Base-by-base conservation (phyloP, 2,329 filamentous ascomycete genomes). In the Arthrobotrys megalospora region DNA sequence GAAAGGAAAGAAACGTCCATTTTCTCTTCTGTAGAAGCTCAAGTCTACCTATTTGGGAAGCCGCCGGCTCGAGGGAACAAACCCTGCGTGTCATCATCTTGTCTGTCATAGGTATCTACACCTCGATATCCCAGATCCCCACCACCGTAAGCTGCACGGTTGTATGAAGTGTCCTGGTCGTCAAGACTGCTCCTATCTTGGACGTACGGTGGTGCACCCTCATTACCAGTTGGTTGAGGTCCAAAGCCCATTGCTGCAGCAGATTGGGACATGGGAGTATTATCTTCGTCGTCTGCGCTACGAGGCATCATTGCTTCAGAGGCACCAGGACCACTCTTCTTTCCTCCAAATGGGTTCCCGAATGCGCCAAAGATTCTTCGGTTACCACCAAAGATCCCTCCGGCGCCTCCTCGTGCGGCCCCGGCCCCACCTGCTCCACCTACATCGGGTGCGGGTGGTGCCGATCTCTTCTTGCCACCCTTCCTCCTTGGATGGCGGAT, bases 111-210 rank as follows among this genome's bases (percentile, higher is more conserved):
- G 53, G 52, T 72, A 38, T 71, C 67, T 21, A 78, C 75, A 11
- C 75, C 69, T 16, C 63, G 75, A 48, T 78, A 78, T 14, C 67
- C 75, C n/a, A 78, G 36, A 34, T 78, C 75, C 14, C 75, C 75
- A 24, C 75, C 75, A 12, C 4, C 11, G 36, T 65, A 64, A 10
- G 43, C 62, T 16, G 50, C 16, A 28, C 50, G 45, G 16, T 65
- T 63, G 45, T 78, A 78, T 16, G 75, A 72, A 8, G 75, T 78
- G 48, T 78, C 75, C 6, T 78, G 75, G 0, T 78, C 75, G 1
- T 78, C 75, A 3, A 78, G 67, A 19, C 73, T 71, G 66, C 67
- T 62, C n/a, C 73, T 65, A 34, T 78, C 75, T 28, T 78, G 67
- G 62, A 58, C 66, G 14, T 78, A 78, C 19, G 67, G 62, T 19